Base-by-base conservation (phyloP, 768 basidiomycete genomes). In the Vararia minispora region DNA sequence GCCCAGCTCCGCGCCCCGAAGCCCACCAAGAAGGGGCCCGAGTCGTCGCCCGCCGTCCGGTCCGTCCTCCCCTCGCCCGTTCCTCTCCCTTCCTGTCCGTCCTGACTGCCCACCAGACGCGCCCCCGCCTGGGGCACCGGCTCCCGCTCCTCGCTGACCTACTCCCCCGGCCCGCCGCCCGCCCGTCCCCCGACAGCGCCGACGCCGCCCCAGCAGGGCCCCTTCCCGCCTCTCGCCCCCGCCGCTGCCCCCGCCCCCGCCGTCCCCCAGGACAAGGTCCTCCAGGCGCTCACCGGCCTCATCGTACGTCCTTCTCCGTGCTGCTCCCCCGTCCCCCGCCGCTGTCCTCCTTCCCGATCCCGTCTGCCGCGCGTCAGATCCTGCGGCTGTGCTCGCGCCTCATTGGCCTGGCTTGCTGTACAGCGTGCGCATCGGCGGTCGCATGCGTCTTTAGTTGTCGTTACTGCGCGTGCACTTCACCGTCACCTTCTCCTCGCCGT, bases 111-210 rank as follows among this genome's bases (percentile, higher is more conserved):
- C 16, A 34, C 30, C 41, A 70, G 63, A 44, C 61, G 64, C 41
- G 47, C 60, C 37, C 58, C 66, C 45, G 79, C 82, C 21, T 87
- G 83, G 84, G 59, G n/a, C n/a, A n/a, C 71, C 48, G 73, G 72
- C 38, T 59, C 78, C 37, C 75, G 82, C 40, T 65, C 76, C 40
- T 80, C 82, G 35, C 76, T 81, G 13, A 79, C 79, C 2, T 84
- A 76, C 59, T 77, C 79, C 43, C 70, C 80, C 2, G 59, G 45
- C 38, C 51, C 57, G 43, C 53, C 55, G 44, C 43, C 60, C 29
- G 53, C 64, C 26, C 69, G 68, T 34, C 63, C 64, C 17, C 64
- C 68, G 30, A 66, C n/a, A n/a, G n/a, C n/a, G n/a, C n/a, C n/a
- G n/a, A 58, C 39, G 62, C 48, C 39, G 69, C 56, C 50, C 64